Base-by-base conservation (phyloP, 1,284 basidiomycete species). In the Ceratobasidium sp. region DNA sequence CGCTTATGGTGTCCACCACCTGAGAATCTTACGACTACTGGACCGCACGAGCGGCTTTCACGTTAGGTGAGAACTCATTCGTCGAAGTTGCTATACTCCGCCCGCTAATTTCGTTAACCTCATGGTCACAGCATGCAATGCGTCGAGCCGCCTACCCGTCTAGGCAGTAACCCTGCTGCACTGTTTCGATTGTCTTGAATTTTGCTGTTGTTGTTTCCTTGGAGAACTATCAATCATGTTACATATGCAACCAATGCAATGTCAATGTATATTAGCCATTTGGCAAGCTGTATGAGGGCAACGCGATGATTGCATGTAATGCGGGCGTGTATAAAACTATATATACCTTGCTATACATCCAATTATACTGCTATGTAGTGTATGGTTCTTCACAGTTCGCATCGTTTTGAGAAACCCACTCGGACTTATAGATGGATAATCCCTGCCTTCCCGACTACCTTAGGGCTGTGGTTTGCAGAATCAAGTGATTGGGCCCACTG, bases 1-100 rank as follows among this genome's bases (percentile, higher is more conserved):
- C 90, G 93, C 75, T 90, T 94, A 86, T 94, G 93, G 93, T 72
- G 92, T 93, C 69, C 69, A 31, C 69, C 69, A 47, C 57, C 69
- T 24, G 33, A 22, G 41, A 57, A 53, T 14, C 53, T 74, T 31
- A 36, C 57, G 50, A 41, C 17, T 47, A 22, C 14, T 6, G 67
- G 51, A 24, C 51, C 44, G 60, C 74, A 47, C 31, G 47, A 33
- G 4, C 45, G 57, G 11, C 47, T 62, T 51, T 72, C 57, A 48
- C 69, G 29, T 41, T 51, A 67, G 67, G 56, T 50, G 36, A 57
- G 67, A n/a, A 29, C 4, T 19, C 15, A 29, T 22, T 51, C 29
- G 53, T 64, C 50, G 27, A 67, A 67, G 44, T 44, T 29, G 53
- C 14, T 56, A 29, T 50, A 5, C 33, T 22, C 19, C 17, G 11